Evolutionary conservation across 768 basidiomycete genomes (phyloP).

Genomic region (Tricholoma terreum): DNA sequence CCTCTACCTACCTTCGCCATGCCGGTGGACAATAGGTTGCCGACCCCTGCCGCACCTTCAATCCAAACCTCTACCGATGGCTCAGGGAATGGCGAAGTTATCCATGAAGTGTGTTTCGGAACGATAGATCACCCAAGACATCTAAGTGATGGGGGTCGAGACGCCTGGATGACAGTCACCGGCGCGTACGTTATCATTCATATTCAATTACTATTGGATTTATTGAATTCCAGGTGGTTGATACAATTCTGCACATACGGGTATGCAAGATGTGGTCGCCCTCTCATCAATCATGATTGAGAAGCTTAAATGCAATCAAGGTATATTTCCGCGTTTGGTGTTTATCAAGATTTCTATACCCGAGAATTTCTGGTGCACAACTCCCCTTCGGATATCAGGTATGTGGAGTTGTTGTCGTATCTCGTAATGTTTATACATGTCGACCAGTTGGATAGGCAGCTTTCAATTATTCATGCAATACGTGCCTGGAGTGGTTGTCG

Average conservation of each 20-base stretch:
- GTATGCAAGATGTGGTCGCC: slow-evolving; percentile 17
- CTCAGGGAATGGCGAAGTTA: not conserved
- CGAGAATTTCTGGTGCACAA: slow-evolving; percentile 34
- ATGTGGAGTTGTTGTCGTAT: not conserved
- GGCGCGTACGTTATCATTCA: slow-evolving; percentile 37
- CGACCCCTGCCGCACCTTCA: not conserved
- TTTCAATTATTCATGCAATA: slow-evolving; percentile 46
- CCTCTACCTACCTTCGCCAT: not conserved
- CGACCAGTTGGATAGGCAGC: slow-evolving; percentile 47
- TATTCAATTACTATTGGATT: not conserved
- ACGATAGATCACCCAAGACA: not conserved
- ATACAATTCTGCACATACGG: slow-evolving; percentile 47
- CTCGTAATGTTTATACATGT: not conserved
- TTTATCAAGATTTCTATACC: slow-evolving; percentile 49
- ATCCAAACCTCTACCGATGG: not conserved
- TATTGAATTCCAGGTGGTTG: slow-evolving; percentile 31
- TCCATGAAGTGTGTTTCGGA: not conserved
- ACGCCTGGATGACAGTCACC: slow-evolving; percentile 41
- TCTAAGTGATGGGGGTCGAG: slow-evolving; percentile 34
- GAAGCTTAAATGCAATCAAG: slow-evolving; percentile 30
- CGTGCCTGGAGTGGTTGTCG: slow-evolving; percentile 37
- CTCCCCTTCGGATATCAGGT: slow-evolving; percentile 47
- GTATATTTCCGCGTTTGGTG: slow-evolving; percentile 43
- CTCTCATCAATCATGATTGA: not conserved
- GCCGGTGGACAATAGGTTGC: slow-evolving; percentile 7